Base-by-base conservation (phyloP, 805 yeast species). In the Candida nitratophila region DNA sequence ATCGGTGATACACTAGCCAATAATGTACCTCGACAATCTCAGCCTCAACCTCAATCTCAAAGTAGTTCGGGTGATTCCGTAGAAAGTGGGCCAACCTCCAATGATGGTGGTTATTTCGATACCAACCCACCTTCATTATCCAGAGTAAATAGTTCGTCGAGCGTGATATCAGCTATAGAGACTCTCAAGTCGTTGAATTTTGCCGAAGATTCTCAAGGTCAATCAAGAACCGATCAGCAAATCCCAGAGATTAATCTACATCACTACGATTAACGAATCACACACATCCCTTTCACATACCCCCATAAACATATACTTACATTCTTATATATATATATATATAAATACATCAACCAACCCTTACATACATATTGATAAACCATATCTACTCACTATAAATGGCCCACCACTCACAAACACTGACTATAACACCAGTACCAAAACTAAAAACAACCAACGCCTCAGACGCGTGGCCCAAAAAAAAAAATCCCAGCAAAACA, bases 1-100 rank as follows among this genome's bases (percentile, higher is more conserved):
- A 47, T 54, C 21, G 55, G 54, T 12, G 56, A 52, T 24, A 49
- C 50, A 16, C 50, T 52, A n/a, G 3, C 16, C 19, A n/a, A 32
- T 11, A n/a, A 29, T 10, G n/a, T 4, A 29, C 32, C 8, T 10
- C 32, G 14, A 29, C 32, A 29, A 12, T 5, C 5, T 4, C 32
- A 29, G 14, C 32, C 8, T 10, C 32, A 29, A 29, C 8, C 12
- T 11, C 8, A 4, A 4, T 12, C 32, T 10, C n/a, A 29, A n/a
- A n/a, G 32, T 29, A 29, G 27, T 24, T 24, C 27, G 10, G n/a
- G n/a, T n/a, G n/a, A n/a, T n/a, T n/a, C n/a, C n/a, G n/a, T n/a
- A n/a, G n/a, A n/a, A n/a, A n/a, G n/a, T n/a, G n/a, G n/a, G n/a
- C n/a, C n/a, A n/a, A n/a, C n/a, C n/a, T n/a, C n/a, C n/a, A n/a